A percentile compares a stretch with the other conserved stretches of the same genome.
Evolutionary conservation across 2,329 filamentous ascomycete species (phyloP).

Genomic region (Paramyrothecium sp.): DNA sequence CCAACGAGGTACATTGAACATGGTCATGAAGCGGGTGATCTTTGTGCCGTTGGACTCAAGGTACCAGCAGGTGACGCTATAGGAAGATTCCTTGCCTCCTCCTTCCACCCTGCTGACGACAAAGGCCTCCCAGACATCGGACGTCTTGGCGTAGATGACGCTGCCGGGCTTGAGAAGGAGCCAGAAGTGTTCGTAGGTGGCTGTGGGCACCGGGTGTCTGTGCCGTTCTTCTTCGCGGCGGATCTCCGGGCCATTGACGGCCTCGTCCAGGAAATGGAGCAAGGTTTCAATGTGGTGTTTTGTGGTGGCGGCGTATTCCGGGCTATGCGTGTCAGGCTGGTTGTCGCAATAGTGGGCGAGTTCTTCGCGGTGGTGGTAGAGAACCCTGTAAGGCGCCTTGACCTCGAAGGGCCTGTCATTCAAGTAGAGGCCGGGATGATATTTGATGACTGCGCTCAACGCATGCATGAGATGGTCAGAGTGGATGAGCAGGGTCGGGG

Average conservation of each 20-base stretch:
- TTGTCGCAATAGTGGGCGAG: slow-evolving; percentile 38
- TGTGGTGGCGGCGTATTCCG: slow-evolving; percentile 39
- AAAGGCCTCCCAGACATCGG: slow-evolving; percentile 39
- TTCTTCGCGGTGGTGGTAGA: slow-evolving; percentile 44
- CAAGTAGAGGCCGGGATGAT: slow-evolving; percentile 43
- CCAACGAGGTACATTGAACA: slow-evolving; percentile 34
- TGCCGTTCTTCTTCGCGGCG: slow-evolving; percentile 40
- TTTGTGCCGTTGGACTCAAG: slow-evolving; percentile 31
- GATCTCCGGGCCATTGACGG: slow-evolving; percentile 34
- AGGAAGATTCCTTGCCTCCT: slow-evolving; percentile 7
- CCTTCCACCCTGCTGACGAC: slow-evolving; percentile 31
- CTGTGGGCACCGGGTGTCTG: slow-evolving; percentile 31
- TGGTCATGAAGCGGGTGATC: slow-evolving; percentile 35
- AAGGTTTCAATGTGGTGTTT: slow-evolving; percentile 44
- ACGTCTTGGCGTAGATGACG: slow-evolving; percentile 39
- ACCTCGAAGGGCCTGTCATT: slow-evolving; percentile 34
- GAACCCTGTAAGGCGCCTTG: slow-evolving; percentile 43
- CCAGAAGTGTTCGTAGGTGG: slow-evolving; percentile 46
- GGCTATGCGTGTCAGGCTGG: slow-evolving; percentile 38
- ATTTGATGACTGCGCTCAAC: slow-evolving; percentile 44
- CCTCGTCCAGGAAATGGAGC: slow-evolving; percentile 38
- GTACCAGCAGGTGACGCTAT: slow-evolving; percentile 40
- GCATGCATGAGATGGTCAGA: slow-evolving; percentile 45
- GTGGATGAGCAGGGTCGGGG: slow-evolving; percentile 40
- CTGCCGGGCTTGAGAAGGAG: slow-evolving; percentile 44